These are phyloP conservation scores for Chalaropsis ovoidea DNA, from an alignment of 2,329 filamentous ascomycete genomes.

Conservation along the genomic window DNA sequence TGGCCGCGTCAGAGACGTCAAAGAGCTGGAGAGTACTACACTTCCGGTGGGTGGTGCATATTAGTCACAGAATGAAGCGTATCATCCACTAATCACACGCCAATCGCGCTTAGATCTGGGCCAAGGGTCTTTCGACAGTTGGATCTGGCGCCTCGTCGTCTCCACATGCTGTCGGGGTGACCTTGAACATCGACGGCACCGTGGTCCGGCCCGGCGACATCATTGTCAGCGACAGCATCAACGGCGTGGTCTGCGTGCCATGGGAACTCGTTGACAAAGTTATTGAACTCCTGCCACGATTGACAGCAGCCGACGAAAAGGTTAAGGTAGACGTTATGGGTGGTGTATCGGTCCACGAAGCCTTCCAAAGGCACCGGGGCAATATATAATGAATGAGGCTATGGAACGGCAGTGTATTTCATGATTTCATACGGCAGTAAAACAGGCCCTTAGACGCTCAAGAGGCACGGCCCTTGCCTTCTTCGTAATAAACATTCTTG, in stretches of 20 bases:
- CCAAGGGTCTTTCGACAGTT: conserved; percentile 46
- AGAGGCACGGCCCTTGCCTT: background rate
- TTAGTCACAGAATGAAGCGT: too few species aligned
- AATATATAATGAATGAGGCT: conserved; percentile 29
- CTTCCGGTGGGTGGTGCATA: conserved; percentile 42
- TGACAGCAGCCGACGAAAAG: conserved; percentile 45
- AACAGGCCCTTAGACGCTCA: background rate
- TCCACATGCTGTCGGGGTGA: conserved; percentile 44
- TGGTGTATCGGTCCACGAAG: conserved; percentile 54
- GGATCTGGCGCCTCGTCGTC: conserved; percentile 47
- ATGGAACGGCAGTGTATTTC: background rate
- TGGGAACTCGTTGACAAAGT: conserved; percentile 49
- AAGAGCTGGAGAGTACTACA: conserved; percentile 45
- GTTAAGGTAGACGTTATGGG: conserved; percentile 55
- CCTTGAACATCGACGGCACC: conserved; percentile 38
- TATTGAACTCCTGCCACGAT: conserved; percentile 47
- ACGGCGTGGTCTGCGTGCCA: conserved; percentile 61
- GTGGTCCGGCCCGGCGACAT: conserved; percentile 50
- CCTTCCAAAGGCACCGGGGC: conserved; percentile 50
- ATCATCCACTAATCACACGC: too few species aligned
- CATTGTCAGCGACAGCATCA: conserved; percentile 57
- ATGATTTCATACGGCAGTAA: background rate
- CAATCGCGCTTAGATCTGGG: conserved; percentile 40
- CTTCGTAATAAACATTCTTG: too few species aligned
- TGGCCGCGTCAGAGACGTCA: conserved; percentile 57